A percentile compares a stretch with the other conserved stretches of the same genome.
Evolutionary conservation across 2,329 filamentous ascomycete species (phyloP).

Genomic region (Sordariomycetes sp.): DNA sequence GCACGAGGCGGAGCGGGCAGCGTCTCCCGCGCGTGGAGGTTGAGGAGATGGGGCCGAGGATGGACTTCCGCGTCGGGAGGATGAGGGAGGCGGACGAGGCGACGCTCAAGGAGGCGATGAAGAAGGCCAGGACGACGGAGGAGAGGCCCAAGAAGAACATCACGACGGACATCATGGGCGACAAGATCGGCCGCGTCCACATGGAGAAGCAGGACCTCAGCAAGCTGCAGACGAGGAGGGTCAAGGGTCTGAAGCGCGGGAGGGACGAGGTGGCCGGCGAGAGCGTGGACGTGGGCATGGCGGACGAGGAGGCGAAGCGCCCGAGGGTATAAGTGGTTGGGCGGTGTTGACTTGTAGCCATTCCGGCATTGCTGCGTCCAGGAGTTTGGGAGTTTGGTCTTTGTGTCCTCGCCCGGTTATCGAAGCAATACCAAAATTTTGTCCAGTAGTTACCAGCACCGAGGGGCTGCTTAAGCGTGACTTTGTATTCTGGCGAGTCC

Average conservation of each 20-base stretch:
- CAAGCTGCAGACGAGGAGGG: slow-evolving; percentile 89
- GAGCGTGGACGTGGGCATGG: slow-evolving; percentile 19
- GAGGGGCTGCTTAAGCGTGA: background rate
- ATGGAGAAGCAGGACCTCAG: slow-evolving; percentile 79
- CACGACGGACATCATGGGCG: slow-evolving; percentile 77
- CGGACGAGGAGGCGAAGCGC: slow-evolving; percentile 12
- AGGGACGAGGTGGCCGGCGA: slow-evolving; percentile 40
- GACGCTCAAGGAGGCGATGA: slow-evolving; percentile 81
- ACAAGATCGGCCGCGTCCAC: slow-evolving; percentile 92
- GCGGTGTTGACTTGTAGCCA: background rate
- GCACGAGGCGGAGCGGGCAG: slow-evolving; percentile 76
- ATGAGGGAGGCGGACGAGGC: slow-evolving; percentile 64
- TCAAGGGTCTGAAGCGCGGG: slow-evolving; percentile 92
- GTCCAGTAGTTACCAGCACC: background rate
- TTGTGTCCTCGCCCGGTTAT: background rate
- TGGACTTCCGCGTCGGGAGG: slow-evolving; percentile 82
- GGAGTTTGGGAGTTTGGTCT: background rate
- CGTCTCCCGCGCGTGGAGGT: slow-evolving; percentile 82
- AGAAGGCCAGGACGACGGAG: slow-evolving; percentile 63
- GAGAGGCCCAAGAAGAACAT: slow-evolving; percentile 94
- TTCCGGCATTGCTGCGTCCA: background rate
- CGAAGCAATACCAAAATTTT: background rate
- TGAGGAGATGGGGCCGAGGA: slow-evolving; percentile 87
- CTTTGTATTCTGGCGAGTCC: background rate
- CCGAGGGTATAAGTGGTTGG: slow-evolving; percentile 3